Base-by-base conservation (phyloP, 805 yeast genomes). In the Kuraishia cidri region DNA sequence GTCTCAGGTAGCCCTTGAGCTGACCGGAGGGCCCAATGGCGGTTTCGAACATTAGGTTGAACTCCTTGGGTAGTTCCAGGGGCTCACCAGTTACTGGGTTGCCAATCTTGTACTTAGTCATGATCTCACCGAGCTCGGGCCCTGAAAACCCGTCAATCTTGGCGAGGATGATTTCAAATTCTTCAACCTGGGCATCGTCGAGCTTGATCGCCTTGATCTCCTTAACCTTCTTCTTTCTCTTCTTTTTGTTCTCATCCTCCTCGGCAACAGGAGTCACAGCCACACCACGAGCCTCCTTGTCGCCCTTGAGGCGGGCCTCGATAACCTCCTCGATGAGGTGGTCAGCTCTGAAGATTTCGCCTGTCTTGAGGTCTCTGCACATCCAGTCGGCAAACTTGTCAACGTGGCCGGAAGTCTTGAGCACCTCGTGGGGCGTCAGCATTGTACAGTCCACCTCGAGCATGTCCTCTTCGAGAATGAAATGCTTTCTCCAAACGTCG, bases 381-480 rank as follows among this genome's bases (percentile, higher is more conserved):
- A 92, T 92, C 96, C 95, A 92, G 61, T 92, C 99, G 44, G 97
- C 85, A 56, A 92, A 92, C 69, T 92, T 92, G 60, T 92, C 99
- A 43, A 92, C 98, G 60, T 92, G 99, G 48, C 99, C 99, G 32
- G 97, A 90, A 28, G 98, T 94, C 67, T 94, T 94, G 58, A 92
- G 71, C 23, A 92, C 98, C 58, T 94, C 98, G 52, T 85, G 79
- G 11, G 99, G 99, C 31, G 99, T 92, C 62, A 92, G 69, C 88
- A 92, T 88, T 37, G 98, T 86, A 61, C 94, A 79, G 66, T 94
- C 98, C 40, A 92, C 97, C 64, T 92, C 99, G 53, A 88, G 72
- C 97, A 92, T 92, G 54, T 92, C 97, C 66, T 92, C 99, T 63
- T 92, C 97, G 45, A 94, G 67, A 40, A 92, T 79, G 58, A 92